Percentiles rank a stretch among this genome's conserved stretches.
phyloP scores from a whole-genome alignment of 2,329 filamentous ascomycete genomes.

The Arthrobotrys megalospora region DNA sequence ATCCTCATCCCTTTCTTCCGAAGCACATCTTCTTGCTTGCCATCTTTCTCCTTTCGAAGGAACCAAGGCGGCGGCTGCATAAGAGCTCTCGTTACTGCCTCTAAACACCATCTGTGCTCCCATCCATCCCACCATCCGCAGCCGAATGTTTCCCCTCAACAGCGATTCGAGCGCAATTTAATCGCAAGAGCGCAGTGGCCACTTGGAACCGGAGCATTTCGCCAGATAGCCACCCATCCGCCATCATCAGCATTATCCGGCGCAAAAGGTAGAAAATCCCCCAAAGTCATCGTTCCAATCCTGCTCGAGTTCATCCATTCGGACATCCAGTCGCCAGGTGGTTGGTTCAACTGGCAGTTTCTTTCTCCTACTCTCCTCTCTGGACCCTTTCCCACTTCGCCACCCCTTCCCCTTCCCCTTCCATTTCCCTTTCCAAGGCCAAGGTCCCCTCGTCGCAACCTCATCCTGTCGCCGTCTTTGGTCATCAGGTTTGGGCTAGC shows the following conservation, averaged over 20 bases:
- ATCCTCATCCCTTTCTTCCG: slow-evolving; percentile 12
- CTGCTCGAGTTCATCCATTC: slow-evolving; percentile 11
- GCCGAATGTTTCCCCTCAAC: slow-evolving; percentile 29
- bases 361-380: neutral
- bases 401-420: neutral
- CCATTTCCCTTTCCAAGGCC: slow-evolving; percentile 11
- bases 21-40: neutral
- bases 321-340: slow-evolving; percentile 5
- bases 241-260: slow-evolving; percentile 28
- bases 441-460: slow-evolving; percentile 22
- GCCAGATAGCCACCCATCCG: slow-evolving; percentile 19
- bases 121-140: slow-evolving; percentile 12
- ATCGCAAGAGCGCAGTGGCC: slow-evolving; percentile 43
- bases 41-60: slow-evolving; percentile 11
- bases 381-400: neutral
- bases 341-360: slow-evolving; percentile 4
- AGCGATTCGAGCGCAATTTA: slow-evolving; percentile 52
- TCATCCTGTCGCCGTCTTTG: slow-evolving; percentile 43
- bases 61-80: slow-evolving; percentile 11
- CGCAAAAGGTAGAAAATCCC: slow-evolving; percentile 49
- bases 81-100: neutral
- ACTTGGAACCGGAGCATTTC: slow-evolving; percentile 46
- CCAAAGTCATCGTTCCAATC: neutral
- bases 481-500: slow-evolving; percentile 49
- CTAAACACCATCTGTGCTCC: neutral